Conservation (phyloP, 768 basidiomycete genomes). For the Glaciozyma martinii region DNA sequence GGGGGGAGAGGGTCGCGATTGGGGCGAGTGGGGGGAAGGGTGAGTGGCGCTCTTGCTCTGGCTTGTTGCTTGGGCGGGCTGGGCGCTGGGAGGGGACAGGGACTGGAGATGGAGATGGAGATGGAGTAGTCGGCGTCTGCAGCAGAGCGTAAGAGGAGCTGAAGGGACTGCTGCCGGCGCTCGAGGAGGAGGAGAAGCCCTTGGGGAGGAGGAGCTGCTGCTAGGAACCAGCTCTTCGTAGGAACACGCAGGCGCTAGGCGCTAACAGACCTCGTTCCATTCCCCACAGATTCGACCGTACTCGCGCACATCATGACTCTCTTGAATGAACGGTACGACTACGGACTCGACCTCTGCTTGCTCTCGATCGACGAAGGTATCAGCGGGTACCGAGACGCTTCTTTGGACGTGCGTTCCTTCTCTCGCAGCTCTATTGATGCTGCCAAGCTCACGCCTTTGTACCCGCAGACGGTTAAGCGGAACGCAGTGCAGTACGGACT, state of each 20-base stretch:
- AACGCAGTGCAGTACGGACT: constrained; percentile 92
- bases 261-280: not conserved
- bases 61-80: not conserved
- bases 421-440: not conserved
- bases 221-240: not conserved
- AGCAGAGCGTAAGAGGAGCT: not conserved
- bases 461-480: constrained; percentile 78
- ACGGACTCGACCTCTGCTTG: constrained; percentile 80
- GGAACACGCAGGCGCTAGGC: not conserved
- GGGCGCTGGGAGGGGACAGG: not conserved
- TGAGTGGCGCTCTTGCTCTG: constrained; percentile 37
- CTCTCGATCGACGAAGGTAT: constrained; percentile 98
- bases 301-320: constrained; percentile 94
- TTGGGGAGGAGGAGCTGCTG: not conserved
- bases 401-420: constrained; percentile 60
- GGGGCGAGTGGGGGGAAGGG: constrained; percentile 99
- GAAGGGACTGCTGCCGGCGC: not conserved
- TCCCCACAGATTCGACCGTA: constrained; percentile 77
- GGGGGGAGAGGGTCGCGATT: constrained; percentile 88
- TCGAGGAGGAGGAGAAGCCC: not conserved
- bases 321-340: constrained; percentile 85
- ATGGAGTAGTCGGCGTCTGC: not conserved
- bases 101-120: not conserved
- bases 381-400: constrained; percentile 89
- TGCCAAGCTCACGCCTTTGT: not conserved